phyloP scores from a whole-genome alignment of 768 basidiomycete species.

The Pleurotus citrinopileatus region DNA sequence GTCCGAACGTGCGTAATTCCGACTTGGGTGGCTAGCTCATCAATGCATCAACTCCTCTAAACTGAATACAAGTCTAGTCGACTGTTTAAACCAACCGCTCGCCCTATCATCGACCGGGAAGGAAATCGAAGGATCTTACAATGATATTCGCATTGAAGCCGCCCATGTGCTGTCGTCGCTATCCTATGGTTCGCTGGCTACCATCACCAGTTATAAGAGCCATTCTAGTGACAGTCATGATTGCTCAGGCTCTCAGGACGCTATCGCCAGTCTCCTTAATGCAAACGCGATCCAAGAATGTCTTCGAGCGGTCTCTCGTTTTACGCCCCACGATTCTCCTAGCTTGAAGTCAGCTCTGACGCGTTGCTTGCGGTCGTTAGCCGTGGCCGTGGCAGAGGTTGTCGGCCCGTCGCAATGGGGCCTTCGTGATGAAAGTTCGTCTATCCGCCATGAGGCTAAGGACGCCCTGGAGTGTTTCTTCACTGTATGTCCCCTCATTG shows the following conservation, averaged over 20 bases:
- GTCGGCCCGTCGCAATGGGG: constrained; percentile 73
- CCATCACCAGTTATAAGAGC: not conserved
- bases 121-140: constrained; percentile 35
- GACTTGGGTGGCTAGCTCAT: constrained; percentile 6
- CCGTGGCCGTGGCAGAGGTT: constrained; percentile 59
- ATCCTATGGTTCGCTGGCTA: constrained; percentile 48
- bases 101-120: constrained; percentile 20
- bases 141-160: constrained; percentile 65
- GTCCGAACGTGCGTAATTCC: constrained; percentile 46
- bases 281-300: constrained; percentile 59
- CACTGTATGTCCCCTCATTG: constrained; percentile 35
- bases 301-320: constrained; percentile 56
- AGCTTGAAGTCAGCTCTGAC: constrained; percentile 55
- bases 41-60: constrained; percentile 4
- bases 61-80: constrained; percentile 48
- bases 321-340: constrained; percentile 34
- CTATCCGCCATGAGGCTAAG: constrained; percentile 48
- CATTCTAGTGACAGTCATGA: not conserved
- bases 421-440: constrained; percentile 40
- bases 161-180: constrained; percentile 75
- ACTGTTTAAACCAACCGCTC: constrained; percentile 46
- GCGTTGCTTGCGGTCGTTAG: constrained; percentile 60
- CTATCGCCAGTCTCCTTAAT: constrained; percentile 54
- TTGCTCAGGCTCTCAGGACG: constrained; percentile 54
- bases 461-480: constrained; percentile 59